Conservation (phyloP, 495 filamentous ascomycete genomes). For the Neurospora africana region DNA sequence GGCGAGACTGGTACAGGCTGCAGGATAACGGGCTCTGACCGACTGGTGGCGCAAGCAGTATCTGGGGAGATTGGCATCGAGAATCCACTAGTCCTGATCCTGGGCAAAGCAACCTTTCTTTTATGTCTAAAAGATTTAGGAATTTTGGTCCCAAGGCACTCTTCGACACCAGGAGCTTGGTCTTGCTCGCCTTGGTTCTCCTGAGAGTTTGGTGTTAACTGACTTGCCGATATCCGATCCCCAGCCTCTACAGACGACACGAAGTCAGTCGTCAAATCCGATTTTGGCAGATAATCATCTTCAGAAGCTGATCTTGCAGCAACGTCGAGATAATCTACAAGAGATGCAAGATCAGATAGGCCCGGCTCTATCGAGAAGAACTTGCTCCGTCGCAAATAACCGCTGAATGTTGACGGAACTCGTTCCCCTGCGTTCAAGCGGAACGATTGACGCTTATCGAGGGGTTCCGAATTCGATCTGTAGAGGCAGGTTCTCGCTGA, state of each 20-base stretch:
- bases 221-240: neutral
- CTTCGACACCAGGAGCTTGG: neutral
- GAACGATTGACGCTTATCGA: neutral
- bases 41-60: neutral
- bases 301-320: neutral
- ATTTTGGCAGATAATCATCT: neutral
- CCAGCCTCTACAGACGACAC: neutral
- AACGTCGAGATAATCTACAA: slow-evolving; percentile 9
- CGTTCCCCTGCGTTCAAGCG: slow-evolving; percentile 2
- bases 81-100: slow-evolving; percentile 2
- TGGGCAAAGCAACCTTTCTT: slow-evolving; percentile 5
- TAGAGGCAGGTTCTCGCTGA: neutral
- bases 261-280: neutral
- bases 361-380: slow-evolving; percentile 16
- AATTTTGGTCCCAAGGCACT: neutral
- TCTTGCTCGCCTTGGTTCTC: neutral
- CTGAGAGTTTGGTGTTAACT: neutral
- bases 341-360: slow-evolving; percentile 13
- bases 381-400: slow-evolving; percentile 4
- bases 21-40: slow-evolving; percentile 19
- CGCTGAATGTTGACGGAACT: neutral
- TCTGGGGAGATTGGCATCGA: neutral
- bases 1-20: slow-evolving; percentile 38
- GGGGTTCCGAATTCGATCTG: neutral
- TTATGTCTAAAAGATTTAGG: slow-evolving; percentile 1